Conservation (phyloP, 306 rosid species). For the Lupinus albus region DNA sequence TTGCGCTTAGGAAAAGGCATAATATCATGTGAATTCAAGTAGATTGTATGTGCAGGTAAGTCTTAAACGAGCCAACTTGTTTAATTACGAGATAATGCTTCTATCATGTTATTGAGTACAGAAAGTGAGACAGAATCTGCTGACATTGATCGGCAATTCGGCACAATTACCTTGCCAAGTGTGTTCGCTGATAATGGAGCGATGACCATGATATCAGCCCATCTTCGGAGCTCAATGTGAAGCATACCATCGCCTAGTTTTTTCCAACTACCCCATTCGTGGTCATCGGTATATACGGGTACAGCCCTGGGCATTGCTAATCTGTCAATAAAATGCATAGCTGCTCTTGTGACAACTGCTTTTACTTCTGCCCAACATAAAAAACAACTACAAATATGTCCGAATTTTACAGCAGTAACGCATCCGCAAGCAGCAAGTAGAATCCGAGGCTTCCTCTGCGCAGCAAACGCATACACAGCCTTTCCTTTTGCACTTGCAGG, state of each 20-base stretch:
- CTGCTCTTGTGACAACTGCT: slow-evolving; percentile 64
- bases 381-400: slow-evolving; percentile 56
- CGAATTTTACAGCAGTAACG: slow-evolving; percentile 69
- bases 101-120: slow-evolving; percentile 1
- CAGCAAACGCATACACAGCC: slow-evolving; percentile 25
- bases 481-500: slow-evolving; percentile 41
- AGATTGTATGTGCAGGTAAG: background rate
- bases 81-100: background rate
- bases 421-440: slow-evolving; percentile 85
- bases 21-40: background rate
- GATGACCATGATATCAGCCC: slow-evolving; percentile 91
- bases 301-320: slow-evolving; percentile 55
- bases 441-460: slow-evolving; percentile 67
- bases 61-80: background rate
- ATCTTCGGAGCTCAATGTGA: slow-evolving; percentile 74
- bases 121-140: background rate
- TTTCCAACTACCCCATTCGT: slow-evolving; percentile 72
- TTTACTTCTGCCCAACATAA: slow-evolving; percentile 77
- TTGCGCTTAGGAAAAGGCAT: background rate
- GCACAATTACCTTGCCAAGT: slow-evolving; percentile 84
- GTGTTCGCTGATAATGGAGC: slow-evolving; percentile 92
- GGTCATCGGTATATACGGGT: slow-evolving; percentile 51
- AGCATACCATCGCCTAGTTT: slow-evolving; percentile 66
- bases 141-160: background rate
- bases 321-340: slow-evolving; percentile 62